These are phyloP conservation scores for Epichloe hybrida DNA, from an alignment of 2,329 filamentous ascomycete genomes.

Conservation along the genomic window DNA sequence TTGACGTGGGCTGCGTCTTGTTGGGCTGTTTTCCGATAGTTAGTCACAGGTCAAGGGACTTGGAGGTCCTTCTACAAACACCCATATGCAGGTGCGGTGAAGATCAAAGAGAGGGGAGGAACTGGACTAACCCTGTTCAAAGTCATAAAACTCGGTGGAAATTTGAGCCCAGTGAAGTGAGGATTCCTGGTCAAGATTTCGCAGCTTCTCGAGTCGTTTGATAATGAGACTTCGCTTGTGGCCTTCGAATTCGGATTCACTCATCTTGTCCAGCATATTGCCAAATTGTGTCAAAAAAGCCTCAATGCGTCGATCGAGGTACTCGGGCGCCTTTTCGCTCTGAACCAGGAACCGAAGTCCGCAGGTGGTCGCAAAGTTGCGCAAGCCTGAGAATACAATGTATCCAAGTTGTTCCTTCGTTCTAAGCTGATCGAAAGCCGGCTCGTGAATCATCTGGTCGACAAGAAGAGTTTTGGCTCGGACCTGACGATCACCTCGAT, in stretches of 20 bases:
- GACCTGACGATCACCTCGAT: conserved; percentile 51
- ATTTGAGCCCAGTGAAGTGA: conserved; percentile 76
- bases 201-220: conserved; percentile 77
- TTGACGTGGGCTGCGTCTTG: conserved; percentile 65
- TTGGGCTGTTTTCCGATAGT: conserved; percentile 36
- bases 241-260: conserved; percentile 69
- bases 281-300: conserved; percentile 61
- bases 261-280: conserved; percentile 58
- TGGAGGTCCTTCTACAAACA: no score
- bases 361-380: conserved; percentile 60
- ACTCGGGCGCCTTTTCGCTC: conserved; percentile 73
- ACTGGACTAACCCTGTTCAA: conserved; percentile 56
- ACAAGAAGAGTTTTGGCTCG: conserved; percentile 70
- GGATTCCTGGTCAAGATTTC: conserved; percentile 80
- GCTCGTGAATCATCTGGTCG: conserved; percentile 84
- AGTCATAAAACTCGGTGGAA: conserved; percentile 76
- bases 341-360: conserved; percentile 87
- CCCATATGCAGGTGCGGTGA: no score
- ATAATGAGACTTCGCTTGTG: conserved; percentile 85
- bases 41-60: not conserved
- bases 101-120: not conserved
- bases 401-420: conserved; percentile 98
- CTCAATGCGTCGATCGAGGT: conserved; percentile 79
- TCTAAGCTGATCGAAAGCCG: conserved; percentile 83
- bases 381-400: conserved; percentile 75